Percentiles rank a stretch among this genome's conserved stretches.
phyloP scores from a whole-genome alignment of 257 asterid genomes.

The Rubia yunnanensis region DNA sequence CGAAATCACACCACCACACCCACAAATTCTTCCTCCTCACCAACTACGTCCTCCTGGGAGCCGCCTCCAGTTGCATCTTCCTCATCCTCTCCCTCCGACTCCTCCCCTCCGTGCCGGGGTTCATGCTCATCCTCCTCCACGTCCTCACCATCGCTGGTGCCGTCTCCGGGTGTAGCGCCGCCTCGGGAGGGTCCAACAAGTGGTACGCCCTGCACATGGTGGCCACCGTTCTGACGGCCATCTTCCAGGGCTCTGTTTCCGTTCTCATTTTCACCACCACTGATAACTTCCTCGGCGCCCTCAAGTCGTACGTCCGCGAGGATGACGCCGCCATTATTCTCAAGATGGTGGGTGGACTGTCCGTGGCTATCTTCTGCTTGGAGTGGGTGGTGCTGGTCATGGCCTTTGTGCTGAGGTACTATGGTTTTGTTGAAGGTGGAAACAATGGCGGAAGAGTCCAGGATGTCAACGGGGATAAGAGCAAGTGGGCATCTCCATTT shows the following conservation, averaged over 20 bases:
- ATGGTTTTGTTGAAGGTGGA: slow-evolving; percentile 24
- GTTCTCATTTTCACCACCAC: slow-evolving; percentile 30
- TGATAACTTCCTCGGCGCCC: slow-evolving; percentile 11
- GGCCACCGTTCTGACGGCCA: slow-evolving; percentile 30
- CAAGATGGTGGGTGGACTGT: slow-evolving; percentile 33
- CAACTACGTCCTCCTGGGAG: slow-evolving; percentile 59
- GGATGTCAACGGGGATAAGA: slow-evolving; percentile 6
- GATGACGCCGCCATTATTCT: slow-evolving; percentile 22
- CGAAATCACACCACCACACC: slow-evolving; percentile 25
- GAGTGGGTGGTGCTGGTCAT: slow-evolving; percentile 30
- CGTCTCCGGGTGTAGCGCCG: slow-evolving; percentile 41
- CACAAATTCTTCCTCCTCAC: slow-evolving; percentile 43
- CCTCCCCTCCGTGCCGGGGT: slow-evolving; percentile 49
- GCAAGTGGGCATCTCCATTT: slow-evolving; percentile 20
- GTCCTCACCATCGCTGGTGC: slow-evolving; percentile 57
- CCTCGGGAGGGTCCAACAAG: slow-evolving; percentile 16
- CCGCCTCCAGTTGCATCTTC: slow-evolving; percentile 73
- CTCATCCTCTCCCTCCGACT: slow-evolving; percentile 70
- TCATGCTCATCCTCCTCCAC: slow-evolving; percentile 69
- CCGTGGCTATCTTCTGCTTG: slow-evolving; percentile 23
- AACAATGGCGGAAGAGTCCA: slow-evolving; percentile 19
- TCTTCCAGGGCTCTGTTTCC: slow-evolving; percentile 35
- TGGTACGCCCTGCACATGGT: slow-evolving; percentile 34
- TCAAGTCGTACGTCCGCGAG: slow-evolving; percentile 27
- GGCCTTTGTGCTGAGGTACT: slow-evolving; percentile 31